Evolutionary conservation across 306 rosid species (phyloP).

Genomic region (Cucurbita ficifolia): DNA sequence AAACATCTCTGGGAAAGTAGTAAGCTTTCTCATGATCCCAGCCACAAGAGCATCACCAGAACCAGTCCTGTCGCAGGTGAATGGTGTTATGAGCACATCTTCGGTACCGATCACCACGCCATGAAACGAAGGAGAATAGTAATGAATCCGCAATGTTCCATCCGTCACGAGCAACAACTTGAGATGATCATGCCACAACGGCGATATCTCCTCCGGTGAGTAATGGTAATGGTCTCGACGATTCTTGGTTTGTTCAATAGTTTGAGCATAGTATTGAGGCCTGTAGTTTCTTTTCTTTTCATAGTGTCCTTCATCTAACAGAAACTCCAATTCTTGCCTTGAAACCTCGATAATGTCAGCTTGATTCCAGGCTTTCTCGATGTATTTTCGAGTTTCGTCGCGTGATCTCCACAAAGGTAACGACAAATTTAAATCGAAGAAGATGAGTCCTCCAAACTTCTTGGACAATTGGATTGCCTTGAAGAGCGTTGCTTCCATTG

Average conservation of each 20-base stretch:
- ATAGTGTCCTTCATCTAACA: conserved; percentile 62
- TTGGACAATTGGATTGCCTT: conserved; percentile 30
- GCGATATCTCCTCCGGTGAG: conserved; percentile 56
- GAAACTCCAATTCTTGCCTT: conserved; percentile 73
- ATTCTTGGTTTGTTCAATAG: conserved; percentile 59
- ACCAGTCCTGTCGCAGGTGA: conserved; percentile 90
- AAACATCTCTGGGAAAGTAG: conserved; percentile 65
- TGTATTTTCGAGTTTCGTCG: conserved; percentile 44
- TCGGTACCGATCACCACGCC: conserved; percentile 79
- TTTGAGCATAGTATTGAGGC: conserved; percentile 72
- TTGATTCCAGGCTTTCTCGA: conserved; percentile 66
- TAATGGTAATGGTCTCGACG: conserved; percentile 64
- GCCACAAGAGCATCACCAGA: conserved; percentile 96
- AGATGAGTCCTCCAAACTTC: conserved; percentile 35
- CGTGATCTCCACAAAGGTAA: conserved; percentile 72
- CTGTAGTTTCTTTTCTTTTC: conserved; percentile 50
- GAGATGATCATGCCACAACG: conserved; percentile 65
- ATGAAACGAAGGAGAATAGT: conserved; percentile 59
- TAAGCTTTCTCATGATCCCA: conserved; percentile 68
- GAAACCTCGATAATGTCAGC: conserved; percentile 73
- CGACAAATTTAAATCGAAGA: conserved; percentile 68
- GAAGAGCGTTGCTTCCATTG: conserved; percentile 25
- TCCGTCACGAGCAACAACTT: conserved; percentile 64
- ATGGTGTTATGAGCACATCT: conserved; percentile 88
- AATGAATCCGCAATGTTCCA: conserved; percentile 75